A percentile compares a stretch with the other conserved stretches of the same genome.
Conservation (phyloP, 805 yeast species). For the Lipomyces orientalis region DNA sequence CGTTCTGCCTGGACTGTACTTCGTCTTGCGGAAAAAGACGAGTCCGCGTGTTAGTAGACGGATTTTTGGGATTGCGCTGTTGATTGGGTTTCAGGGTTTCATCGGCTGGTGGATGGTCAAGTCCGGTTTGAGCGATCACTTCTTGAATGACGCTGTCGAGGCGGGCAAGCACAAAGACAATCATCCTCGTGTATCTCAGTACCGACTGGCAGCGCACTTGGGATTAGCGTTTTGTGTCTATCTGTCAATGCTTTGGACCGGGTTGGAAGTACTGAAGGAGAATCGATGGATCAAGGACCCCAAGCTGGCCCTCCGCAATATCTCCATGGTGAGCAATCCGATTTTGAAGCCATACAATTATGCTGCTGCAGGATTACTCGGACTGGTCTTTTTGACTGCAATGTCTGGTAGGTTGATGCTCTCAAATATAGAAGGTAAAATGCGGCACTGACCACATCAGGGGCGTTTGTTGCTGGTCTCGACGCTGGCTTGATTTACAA, state of each 20-base stretch:
- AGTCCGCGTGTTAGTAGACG: slow-evolving; percentile 70
- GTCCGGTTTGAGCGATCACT: slow-evolving; percentile 85
- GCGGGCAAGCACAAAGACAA: slow-evolving; percentile 33
- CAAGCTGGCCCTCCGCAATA: slow-evolving; percentile 55
- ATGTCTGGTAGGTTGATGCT: slow-evolving; percentile 98
- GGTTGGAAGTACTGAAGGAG: slow-evolving; percentile 80
- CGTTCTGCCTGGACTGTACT: slow-evolving; percentile 83
- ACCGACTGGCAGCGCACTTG: slow-evolving; percentile 89
- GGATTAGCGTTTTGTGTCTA: slow-evolving; percentile 91
- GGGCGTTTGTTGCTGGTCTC: slow-evolving; percentile 97
- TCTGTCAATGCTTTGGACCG: slow-evolving; percentile 89
- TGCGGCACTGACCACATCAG: slow-evolving; percentile 56
- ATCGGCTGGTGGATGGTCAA: slow-evolving; percentile 99
- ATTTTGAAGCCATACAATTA: slow-evolving; percentile 62
- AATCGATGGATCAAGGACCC: slow-evolving; percentile 72
- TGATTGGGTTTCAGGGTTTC: slow-evolving; percentile 91
- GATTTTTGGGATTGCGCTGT: slow-evolving; percentile 70
- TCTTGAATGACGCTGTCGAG: slow-evolving; percentile 75
- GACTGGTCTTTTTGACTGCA: slow-evolving; percentile 82
- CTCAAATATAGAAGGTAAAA: slow-evolving; percentile 71
- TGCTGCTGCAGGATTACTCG: slow-evolving; percentile 61
- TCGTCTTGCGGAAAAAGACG: slow-evolving; percentile 68
- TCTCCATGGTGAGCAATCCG: slow-evolving; percentile 64
- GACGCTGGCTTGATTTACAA: slow-evolving; percentile 98
- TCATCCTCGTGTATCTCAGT: slow-evolving; percentile 97